Evolutionary conservation across 208 protist species (phyloP).

Genomic region (Leptomonas pyrrhocoris): DNA sequence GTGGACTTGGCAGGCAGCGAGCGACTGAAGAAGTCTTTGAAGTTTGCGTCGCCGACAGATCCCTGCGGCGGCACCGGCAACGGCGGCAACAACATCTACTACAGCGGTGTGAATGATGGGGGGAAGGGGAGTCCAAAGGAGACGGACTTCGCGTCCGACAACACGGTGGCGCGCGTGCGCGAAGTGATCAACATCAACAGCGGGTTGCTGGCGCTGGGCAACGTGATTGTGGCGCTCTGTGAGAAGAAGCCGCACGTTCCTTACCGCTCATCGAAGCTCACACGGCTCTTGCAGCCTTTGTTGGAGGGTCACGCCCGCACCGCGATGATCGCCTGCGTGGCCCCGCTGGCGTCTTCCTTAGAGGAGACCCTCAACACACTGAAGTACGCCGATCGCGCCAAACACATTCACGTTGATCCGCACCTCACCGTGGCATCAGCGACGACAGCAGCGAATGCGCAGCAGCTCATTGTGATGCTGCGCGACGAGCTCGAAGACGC

Average conservation of each 20-base stretch:
- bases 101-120: not conserved
- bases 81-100: constrained; percentile 10
- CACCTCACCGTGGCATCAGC: constrained; percentile 48
- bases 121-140: not conserved
- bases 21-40: constrained; percentile 84
- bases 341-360: constrained; percentile 83
- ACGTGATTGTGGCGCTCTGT: constrained; percentile 93
- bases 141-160: constrained; percentile 18
- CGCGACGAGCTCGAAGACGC: constrained; percentile 64
- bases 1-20: constrained; percentile 96
- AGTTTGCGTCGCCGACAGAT: constrained; percentile 18
- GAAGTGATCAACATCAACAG: constrained; percentile 95
- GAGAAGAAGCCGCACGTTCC: constrained; percentile 88
- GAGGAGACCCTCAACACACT: constrained; percentile 97
- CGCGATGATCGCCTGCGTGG: constrained; percentile 95
- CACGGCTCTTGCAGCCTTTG: constrained; percentile 93
- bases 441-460: constrained; percentile 43
- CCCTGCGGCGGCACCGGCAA: not conserved
- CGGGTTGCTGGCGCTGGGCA: constrained; percentile 92
- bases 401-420: constrained; percentile 92
- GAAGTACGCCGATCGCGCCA: constrained; percentile 95
- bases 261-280: constrained; percentile 95
- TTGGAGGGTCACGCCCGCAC: constrained; percentile 92
- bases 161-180: constrained; percentile 72
- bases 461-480: constrained; percentile 65